These are phyloP conservation scores for Chenopodium quinoa DNA, from an alignment of 148 eudicot genomes.

Conservation along the genomic window DNA sequence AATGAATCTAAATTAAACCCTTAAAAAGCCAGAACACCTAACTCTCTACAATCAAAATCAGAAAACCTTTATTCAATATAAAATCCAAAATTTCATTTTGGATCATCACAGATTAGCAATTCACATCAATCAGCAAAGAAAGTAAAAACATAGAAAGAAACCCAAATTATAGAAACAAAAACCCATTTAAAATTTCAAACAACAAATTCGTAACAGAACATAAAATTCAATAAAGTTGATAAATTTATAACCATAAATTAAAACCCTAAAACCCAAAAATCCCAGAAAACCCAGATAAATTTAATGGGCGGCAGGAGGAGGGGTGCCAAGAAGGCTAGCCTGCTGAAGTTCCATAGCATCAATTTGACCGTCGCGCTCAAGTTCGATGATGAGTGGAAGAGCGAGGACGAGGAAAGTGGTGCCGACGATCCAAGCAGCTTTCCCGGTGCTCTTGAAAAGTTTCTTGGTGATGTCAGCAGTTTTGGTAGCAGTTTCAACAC, in stretches of 20 bases:
- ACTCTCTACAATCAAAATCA: too few relatives aligned
- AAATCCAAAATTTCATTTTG: neutral
- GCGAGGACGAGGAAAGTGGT: constrained; percentile 58
- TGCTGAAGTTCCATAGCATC: constrained; percentile 63
- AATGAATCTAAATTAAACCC: too few relatives aligned
- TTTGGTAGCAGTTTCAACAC: constrained; percentile 45
- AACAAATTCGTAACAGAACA: neutral
- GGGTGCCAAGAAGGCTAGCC: constrained; percentile 51
- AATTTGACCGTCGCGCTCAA: constrained; percentile 73
- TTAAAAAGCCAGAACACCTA: too few relatives aligned
- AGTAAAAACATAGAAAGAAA: neutral
- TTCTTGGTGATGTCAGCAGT: constrained; percentile 44
- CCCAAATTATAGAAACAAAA: neutral
- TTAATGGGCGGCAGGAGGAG: constrained; percentile 18
- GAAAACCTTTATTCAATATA: too few relatives aligned
- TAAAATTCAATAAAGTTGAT: neutral
- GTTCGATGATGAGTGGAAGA: constrained; percentile 57
- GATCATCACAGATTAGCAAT: neutral
- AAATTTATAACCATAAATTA: neutral
- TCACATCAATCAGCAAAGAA: neutral
- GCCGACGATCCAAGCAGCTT: constrained; percentile 69
- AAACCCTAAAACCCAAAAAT: neutral
- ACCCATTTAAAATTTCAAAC: neutral
- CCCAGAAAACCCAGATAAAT: neutral
- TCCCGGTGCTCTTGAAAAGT: constrained; percentile 61